Conservation (phyloP, 305 asterid species). For the Fraxinus platypoda region DNA sequence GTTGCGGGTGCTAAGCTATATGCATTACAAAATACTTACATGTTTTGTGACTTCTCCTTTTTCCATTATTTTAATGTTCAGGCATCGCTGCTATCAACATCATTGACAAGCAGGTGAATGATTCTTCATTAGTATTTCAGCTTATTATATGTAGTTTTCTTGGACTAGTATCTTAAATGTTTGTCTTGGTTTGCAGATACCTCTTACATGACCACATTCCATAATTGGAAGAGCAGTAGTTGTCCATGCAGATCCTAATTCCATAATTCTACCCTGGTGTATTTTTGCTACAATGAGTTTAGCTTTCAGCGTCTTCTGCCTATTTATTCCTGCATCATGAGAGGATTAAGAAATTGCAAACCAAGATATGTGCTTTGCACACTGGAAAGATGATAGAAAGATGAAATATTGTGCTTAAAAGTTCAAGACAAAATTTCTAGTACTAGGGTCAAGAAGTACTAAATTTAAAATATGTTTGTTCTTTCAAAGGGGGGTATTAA, state of each 20-base stretch:
- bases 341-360: no score
- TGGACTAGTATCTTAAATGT: constrained; percentile 1
- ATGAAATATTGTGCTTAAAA: no score
- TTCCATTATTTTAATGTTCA: constrained; percentile 30
- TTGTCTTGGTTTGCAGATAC: constrained; percentile 48
- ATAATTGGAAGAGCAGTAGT: constrained; percentile 95
- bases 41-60: neutral
- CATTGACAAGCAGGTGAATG: constrained; percentile 64
- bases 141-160: constrained; percentile 1
- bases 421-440: neutral
- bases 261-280: no score
- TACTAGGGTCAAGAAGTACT: neutral
- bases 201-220: constrained; percentile 74
- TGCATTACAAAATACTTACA: neutral
- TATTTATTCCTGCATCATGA: no score
- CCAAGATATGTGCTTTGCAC: no score
- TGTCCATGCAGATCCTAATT: constrained; percentile 88
- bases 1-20: neutral
- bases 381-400: no score
- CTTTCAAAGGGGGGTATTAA: constrained; percentile 7
- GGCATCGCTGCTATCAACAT: constrained; percentile 66
- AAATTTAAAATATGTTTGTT: neutral
- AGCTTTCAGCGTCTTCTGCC: no score
- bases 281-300: no score
- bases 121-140: neutral